phyloP scores from a whole-genome alignment of 2,329 filamentous ascomycete species.

The Meredithiella fracta region DNA sequence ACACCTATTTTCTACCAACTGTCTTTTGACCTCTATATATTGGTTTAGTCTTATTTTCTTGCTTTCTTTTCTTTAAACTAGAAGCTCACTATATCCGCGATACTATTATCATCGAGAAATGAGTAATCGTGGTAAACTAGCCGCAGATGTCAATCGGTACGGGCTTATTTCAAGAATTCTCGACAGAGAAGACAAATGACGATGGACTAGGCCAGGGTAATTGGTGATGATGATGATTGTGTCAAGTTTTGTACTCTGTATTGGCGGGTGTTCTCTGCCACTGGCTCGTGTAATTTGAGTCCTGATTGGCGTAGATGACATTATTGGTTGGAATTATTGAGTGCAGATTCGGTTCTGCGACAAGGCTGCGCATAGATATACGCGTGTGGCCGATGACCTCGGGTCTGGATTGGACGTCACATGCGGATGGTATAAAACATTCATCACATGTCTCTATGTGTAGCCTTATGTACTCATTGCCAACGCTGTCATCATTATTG shows the following conservation, averaged over 20 bases:
- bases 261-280: background rate
- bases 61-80: conserved; percentile 3
- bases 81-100: background rate
- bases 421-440: too few relatives aligned
- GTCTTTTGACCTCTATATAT: background rate
- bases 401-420: too few relatives aligned
- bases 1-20: background rate
- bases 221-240: background rate
- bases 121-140: conserved; percentile 93
- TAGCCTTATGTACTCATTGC: background rate
- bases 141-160: conserved; percentile 97
- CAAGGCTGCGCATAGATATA: conserved; percentile 8
- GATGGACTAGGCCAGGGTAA: background rate
- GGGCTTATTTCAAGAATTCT: conserved; percentile 22
- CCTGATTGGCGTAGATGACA: background rate
- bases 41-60: background rate
- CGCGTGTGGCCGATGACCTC: background rate
- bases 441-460: background rate
- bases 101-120: conserved; percentile 52
- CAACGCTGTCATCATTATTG: background rate
- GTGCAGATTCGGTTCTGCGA: background rate
- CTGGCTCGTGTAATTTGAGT: background rate
- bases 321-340: background rate
- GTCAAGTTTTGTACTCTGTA: too few relatives aligned
- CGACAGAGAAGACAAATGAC: background rate